These are phyloP conservation scores for Phanerochaete carnosa DNA, from an alignment of 768 basidiomycete species.

Conservation along the genomic window DNA sequence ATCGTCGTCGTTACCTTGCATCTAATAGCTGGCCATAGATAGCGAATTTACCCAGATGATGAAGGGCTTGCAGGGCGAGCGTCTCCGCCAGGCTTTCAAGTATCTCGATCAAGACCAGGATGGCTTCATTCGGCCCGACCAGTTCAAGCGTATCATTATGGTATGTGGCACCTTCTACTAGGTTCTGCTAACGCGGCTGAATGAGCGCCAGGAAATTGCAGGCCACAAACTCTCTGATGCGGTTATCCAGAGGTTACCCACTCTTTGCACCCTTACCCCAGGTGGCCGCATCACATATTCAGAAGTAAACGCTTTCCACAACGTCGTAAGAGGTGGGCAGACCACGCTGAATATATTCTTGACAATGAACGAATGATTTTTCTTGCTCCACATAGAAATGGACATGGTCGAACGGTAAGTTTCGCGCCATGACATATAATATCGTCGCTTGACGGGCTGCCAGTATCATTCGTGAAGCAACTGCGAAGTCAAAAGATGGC, in stretches of 20 bases:
- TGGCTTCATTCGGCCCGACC: constrained; percentile 89
- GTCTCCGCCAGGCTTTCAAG: constrained; percentile 93
- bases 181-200: background rate
- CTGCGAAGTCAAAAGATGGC: constrained; percentile 87
- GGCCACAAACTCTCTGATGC: constrained; percentile 96
- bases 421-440: background rate
- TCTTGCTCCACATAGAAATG: constrained; percentile 61
- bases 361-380: background rate
- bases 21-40: constrained; percentile 42
- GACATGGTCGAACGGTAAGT: constrained; percentile 88
- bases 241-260: constrained; percentile 89
- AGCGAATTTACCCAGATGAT: constrained; percentile 98
- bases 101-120: constrained; percentile 87
- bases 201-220: constrained; percentile 72
- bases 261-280: constrained; percentile 84
- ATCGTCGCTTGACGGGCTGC: constrained; percentile 3
- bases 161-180: constrained; percentile 41
- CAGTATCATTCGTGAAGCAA: constrained; percentile 88
- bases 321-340: constrained; percentile 80
- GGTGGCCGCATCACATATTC: constrained; percentile 93
- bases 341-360: background rate
- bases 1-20: background rate
- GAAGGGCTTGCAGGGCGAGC: constrained; percentile 98
- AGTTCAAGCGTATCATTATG: constrained; percentile 94
- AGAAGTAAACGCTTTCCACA: constrained; percentile 95